Base-by-base conservation (phyloP, 1,139 yeast genomes). In the Yamadazyma membranifaciens region DNA sequence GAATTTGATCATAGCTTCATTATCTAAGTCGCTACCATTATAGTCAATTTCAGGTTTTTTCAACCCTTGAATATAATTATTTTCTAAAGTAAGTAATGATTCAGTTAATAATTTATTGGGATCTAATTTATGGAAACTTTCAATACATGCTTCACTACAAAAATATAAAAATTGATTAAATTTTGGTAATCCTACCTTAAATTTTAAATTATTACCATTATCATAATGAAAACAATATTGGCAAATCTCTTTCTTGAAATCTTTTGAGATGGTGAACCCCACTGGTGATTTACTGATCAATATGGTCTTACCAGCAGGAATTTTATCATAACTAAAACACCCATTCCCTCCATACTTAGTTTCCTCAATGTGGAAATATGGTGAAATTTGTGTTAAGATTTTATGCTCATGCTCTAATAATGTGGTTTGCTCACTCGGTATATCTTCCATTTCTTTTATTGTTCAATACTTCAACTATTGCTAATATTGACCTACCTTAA, bases 241-340 rank as follows among this genome's bases (percentile, higher is more conserved):
- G 53, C 91, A 83, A 1, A 80, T 85, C 51, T 83, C 89, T 51
- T 81, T 82, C 41, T 78, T 73, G 55, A 80, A 83, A 6, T 79
- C 81, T 43, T 72, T 67, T 24, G 71, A 59, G 3, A 82, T 65
- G 1, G 78, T 67, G 12, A 72, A 63, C 11, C 83, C 71, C 37
- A 78, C 55, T 1, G 82, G 80, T 5, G 58, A 43, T 2, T 56
- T 49, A 34, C 77, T 69, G 9, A 47, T 50, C 36, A 78, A 63
- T 2, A 83, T 59, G 2, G 55, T 54, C 0, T 80, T 69, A 7
- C 67, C 75, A 15, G 56, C 50, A 4, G 72, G 63, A 12, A 82
- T 73, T 7, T 54, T 47, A 1, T 39, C 35, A 2, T 49, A 51
- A 12, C 87, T 76, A 56, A 79, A 81, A 47, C 85, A 81, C 2